These are phyloP conservation scores for Tricholoma flavovirens DNA, from an alignment of 768 basidiomycete genomes.

Conservation along the genomic window DNA sequence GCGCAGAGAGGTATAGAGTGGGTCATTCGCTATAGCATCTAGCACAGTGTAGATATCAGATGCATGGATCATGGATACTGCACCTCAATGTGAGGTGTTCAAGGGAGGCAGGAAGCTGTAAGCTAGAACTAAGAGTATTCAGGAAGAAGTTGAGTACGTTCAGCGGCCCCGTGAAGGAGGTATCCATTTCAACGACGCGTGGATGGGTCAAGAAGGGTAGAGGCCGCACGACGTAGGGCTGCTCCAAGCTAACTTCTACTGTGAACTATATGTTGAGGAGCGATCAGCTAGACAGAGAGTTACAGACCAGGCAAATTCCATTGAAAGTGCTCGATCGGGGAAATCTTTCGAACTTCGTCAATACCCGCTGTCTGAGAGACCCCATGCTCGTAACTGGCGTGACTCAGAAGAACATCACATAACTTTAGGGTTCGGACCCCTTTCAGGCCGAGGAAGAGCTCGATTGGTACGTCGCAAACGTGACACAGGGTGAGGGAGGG, in stretches of 20 bases:
- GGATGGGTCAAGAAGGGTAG: background rate
- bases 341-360: background rate
- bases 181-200: background rate
- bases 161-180: background rate
- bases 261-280: no score
- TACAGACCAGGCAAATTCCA: background rate
- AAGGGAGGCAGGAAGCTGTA: background rate
- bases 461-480: background rate
- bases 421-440: background rate
- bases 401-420: background rate
- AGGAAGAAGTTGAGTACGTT: background rate
- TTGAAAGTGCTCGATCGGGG: background rate
- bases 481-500: background rate
- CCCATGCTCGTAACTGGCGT: background rate
- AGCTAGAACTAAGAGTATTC: background rate
- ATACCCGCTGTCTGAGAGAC: background rate
- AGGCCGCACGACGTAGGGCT: background rate
- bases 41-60: background rate
- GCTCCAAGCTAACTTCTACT: no score
- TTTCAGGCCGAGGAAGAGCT: background rate
- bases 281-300: background rate
- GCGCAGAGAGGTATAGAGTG: background rate
- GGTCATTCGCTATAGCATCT: background rate
- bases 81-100: background rate
- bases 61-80: background rate